These are phyloP conservation scores for Balakata baccata DNA, from an alignment of 345 rosid species.

Conservation along the genomic window DNA sequence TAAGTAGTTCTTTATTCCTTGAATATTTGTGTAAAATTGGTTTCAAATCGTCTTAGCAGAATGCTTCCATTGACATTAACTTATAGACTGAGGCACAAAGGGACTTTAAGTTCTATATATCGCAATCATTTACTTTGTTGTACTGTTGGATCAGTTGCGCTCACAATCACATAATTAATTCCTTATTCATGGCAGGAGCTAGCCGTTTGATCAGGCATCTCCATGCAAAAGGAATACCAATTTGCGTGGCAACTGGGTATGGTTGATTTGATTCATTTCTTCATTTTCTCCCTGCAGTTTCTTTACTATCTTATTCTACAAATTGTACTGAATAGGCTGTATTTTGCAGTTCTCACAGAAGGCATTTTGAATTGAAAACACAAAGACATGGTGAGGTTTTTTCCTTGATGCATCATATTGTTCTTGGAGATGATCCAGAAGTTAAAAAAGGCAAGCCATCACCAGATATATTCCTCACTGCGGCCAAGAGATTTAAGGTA, in stretches of 20 bases:
- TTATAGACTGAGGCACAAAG: background rate
- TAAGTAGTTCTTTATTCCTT: background rate
- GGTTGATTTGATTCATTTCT: constrained; percentile 8
- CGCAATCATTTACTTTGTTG: background rate
- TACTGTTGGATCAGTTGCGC: constrained; percentile 1
- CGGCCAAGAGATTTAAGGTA: constrained; percentile 93
- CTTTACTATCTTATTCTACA: too few species aligned
- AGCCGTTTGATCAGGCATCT: constrained; percentile 64
- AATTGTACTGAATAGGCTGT: background rate
- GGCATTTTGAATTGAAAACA: constrained; percentile 81
- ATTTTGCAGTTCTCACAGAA: constrained; percentile 59
- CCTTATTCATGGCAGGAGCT: constrained; percentile 50
- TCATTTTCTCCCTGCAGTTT: background rate
- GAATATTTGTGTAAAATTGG: background rate
- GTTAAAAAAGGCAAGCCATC: constrained; percentile 92
- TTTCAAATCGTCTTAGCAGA: background rate
- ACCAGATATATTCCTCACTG: constrained; percentile 83
- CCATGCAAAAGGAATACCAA: constrained; percentile 75
- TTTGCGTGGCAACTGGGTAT: constrained; percentile 82
- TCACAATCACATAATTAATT: background rate
- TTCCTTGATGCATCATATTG: constrained; percentile 89
- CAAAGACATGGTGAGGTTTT: constrained; percentile 72
- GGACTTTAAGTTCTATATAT: background rate
- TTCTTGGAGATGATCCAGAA: constrained; percentile 91
- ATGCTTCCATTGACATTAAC: background rate